phyloP scores from a whole-genome alignment of 768 basidiomycete genomes.

The Trametes meyenii region DNA sequence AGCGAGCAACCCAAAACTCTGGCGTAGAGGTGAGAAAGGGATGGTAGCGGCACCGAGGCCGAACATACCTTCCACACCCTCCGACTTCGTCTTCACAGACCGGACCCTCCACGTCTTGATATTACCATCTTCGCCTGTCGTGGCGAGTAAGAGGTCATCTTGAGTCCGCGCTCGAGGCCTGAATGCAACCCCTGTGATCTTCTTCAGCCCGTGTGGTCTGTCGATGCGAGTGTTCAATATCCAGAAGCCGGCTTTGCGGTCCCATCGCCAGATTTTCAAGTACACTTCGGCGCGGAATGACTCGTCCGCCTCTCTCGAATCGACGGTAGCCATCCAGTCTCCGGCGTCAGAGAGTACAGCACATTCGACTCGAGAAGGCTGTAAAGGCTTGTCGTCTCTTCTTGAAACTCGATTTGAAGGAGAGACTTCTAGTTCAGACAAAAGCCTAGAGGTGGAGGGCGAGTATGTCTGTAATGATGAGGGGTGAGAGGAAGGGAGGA shows the following conservation, averaged over 20 bases:
- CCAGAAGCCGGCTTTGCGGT: conserved; percentile 61
- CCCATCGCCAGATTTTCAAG: conserved; percentile 93
- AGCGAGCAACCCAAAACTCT: conserved; percentile 84
- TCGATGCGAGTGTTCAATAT: conserved; percentile 88
- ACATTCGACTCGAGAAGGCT: conserved; percentile 74
- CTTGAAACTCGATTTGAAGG: conserved; percentile 91
- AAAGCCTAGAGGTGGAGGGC: conserved; percentile 64
- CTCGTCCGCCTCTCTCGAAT: conserved; percentile 69
- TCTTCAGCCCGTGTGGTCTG: conserved; percentile 73
- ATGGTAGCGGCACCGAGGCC: neutral
- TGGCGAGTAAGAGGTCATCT: conserved; percentile 55
- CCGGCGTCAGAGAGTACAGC: conserved; percentile 68
- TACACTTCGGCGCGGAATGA: conserved; percentile 69
- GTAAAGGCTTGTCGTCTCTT: conserved; percentile 74
- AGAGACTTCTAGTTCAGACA: conserved; percentile 89
- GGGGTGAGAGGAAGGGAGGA: conserved; percentile 92
- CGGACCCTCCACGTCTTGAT: conserved; percentile 84
- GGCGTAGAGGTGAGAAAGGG: neutral
- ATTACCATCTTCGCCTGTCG: conserved; percentile 71
- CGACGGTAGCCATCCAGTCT: conserved; percentile 92
- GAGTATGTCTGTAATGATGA: conserved; percentile 94
- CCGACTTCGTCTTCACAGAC: conserved; percentile 46
- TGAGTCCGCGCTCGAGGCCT: conserved; percentile 46
- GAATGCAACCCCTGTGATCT: conserved; percentile 71
- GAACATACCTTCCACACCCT: conserved; percentile 53